Conservation (phyloP, 2,329 filamentous ascomycete genomes). For the Albifimbria verrucaria region DNA sequence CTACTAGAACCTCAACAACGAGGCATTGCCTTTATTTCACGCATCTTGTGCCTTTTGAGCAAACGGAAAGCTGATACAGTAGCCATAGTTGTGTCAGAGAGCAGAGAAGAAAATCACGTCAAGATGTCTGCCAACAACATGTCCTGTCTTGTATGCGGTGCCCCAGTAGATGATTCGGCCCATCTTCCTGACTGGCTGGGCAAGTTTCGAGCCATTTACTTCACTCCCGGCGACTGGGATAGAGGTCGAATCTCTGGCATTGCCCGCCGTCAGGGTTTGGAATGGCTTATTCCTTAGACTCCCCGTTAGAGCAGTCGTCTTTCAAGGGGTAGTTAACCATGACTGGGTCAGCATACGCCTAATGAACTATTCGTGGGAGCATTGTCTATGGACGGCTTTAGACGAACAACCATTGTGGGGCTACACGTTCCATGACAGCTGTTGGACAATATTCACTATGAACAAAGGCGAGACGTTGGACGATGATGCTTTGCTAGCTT, state of each 20-base stretch:
- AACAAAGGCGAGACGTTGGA: not conserved
- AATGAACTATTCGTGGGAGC: not conserved
- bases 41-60: too few species aligned
- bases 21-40: too few species aligned
- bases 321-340: constrained; percentile 2
- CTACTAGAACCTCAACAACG: too few species aligned
- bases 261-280: not conserved
- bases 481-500: not conserved
- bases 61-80: too few species aligned
- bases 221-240: too few species aligned
- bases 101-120: too few species aligned
- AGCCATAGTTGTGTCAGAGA: too few species aligned
- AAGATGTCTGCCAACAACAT: too few species aligned
- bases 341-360: constrained; percentile 5
- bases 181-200: too few species aligned
- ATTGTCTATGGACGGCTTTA: constrained; percentile 2
- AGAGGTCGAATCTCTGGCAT: constrained; percentile 3
- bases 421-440: constrained; percentile 5
- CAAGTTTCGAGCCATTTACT: too few species aligned
- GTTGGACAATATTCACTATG: constrained; percentile 1
- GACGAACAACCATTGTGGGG: constrained; percentile 4
- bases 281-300: constrained; percentile 6
- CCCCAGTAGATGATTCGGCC: too few species aligned
- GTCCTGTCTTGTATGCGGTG: too few species aligned
- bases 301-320: constrained; percentile 3